phyloP scores from a whole-genome alignment of 2,329 filamentous ascomycete genomes.

The Fusarium coffeatum region DNA sequence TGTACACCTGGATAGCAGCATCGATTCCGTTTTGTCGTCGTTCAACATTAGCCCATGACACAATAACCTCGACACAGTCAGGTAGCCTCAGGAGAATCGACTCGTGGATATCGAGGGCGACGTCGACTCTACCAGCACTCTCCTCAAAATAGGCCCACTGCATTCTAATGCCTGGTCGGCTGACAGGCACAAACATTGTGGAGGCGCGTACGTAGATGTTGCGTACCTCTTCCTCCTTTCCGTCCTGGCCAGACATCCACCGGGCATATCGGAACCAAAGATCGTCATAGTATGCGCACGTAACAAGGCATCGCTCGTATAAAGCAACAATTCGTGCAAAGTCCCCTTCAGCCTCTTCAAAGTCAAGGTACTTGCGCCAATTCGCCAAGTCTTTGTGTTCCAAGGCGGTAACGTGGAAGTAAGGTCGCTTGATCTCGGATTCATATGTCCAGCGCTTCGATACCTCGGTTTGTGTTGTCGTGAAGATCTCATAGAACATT shows the following conservation, averaged over 20 bases:
- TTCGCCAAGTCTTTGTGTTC: constrained; percentile 86
- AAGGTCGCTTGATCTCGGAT: constrained; percentile 92
- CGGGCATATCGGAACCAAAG: constrained; percentile 98
- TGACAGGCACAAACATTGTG: constrained; percentile 87
- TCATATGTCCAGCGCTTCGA: constrained; percentile 96
- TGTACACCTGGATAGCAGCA: constrained; percentile 85
- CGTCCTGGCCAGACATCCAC: constrained; percentile 87
- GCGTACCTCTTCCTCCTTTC: constrained; percentile 88
- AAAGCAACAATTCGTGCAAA: constrained; percentile 80
- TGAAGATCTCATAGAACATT: constrained; percentile 84
- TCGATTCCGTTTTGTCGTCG: constrained; percentile 86
- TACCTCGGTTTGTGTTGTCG: constrained; percentile 85
- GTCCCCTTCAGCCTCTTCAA: constrained; percentile 88
- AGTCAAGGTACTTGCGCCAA: constrained; percentile 97
- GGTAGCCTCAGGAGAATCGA: constrained; percentile 82
- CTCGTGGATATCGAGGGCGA: constrained; percentile 86
- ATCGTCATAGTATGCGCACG: constrained; percentile 94
- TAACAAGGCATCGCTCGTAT: constrained; percentile 93
- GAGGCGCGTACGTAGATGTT: constrained; percentile 92
- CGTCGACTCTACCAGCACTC: constrained; percentile 77
- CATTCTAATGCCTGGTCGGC: constrained; percentile 82
- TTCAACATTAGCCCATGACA: constrained; percentile 87
- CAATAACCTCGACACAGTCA: constrained; percentile 85
- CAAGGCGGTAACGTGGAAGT: constrained; percentile 95
- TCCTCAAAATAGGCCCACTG: constrained; percentile 98